phyloP scores from a whole-genome alignment of 2,329 filamentous ascomycete genomes.

The Geosmithia flava region DNA sequence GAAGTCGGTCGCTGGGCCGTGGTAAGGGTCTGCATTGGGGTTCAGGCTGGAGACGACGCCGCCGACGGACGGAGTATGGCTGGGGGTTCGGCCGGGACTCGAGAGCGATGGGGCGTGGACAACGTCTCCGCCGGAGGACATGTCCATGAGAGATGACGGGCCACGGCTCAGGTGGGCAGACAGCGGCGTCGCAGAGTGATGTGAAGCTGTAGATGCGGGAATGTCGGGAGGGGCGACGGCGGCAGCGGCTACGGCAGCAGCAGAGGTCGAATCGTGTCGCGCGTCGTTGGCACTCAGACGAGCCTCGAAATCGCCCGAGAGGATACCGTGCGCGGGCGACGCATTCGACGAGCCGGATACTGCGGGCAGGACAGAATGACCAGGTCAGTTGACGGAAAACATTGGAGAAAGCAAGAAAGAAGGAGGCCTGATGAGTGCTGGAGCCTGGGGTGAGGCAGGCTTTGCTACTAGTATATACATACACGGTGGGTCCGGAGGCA shows the following conservation, averaged over 20 bases:
- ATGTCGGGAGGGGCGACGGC: neutral
- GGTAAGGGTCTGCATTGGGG: neutral
- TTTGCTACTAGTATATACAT: neutral
- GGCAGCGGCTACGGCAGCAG: neutral
- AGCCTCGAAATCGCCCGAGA: neutral
- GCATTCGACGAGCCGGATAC: neutral
- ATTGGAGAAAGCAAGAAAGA: neutral
- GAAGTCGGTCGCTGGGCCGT: slow-evolving; percentile 1
- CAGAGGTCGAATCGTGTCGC: neutral
- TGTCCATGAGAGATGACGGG: neutral
- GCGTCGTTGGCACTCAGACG: neutral
- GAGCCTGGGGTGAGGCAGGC: neutral
- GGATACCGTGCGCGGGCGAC: neutral
- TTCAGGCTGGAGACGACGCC: neutral
- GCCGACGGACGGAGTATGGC: neutral
- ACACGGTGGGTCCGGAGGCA: neutral
- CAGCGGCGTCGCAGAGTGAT: neutral
- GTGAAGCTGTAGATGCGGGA: neutral
- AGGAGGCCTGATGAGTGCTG: neutral
- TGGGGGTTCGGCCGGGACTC: neutral
- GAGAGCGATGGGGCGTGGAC: neutral
- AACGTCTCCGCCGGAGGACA: neutral
- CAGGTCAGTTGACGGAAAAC: neutral
- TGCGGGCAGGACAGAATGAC: neutral
- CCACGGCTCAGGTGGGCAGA: neutral